These are phyloP conservation scores for Phytophthora syringae DNA, from an alignment of 352 stramenopile genomes.

Conservation along the genomic window DNA sequence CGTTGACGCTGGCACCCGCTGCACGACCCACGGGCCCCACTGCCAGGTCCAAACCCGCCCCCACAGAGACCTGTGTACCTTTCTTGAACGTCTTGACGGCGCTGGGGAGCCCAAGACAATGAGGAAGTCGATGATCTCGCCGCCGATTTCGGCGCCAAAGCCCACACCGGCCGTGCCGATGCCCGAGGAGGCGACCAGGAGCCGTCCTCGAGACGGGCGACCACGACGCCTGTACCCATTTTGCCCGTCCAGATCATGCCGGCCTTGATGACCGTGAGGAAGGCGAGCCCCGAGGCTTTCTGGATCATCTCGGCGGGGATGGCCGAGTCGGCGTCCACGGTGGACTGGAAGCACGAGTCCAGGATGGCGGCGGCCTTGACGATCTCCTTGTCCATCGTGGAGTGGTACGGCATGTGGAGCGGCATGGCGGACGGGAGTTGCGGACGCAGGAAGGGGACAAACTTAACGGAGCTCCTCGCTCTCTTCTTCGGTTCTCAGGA, in stretches of 20 bases:
- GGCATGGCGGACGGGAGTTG: constrained; percentile 48
- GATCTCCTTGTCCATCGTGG: constrained; percentile 89
- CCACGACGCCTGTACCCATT: constrained; percentile 82
- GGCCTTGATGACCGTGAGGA: constrained; percentile 89
- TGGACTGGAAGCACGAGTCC: constrained; percentile 85
- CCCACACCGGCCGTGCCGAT: constrained; percentile 84
- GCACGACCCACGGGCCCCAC: constrained; percentile 75
- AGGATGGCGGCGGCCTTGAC: constrained; percentile 84
- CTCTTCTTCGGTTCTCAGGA: constrained; percentile 12
- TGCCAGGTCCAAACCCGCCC: constrained; percentile 77
- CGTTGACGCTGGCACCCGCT: constrained; percentile 78
- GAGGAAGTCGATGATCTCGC: constrained; percentile 91
- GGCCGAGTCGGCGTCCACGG: constrained; percentile 68
- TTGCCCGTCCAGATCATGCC: constrained; percentile 88
- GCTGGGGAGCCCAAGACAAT: constrained; percentile 81
- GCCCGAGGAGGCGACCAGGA: constrained; percentile 85
- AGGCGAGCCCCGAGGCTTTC: constrained; percentile 76
- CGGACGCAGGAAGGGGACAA: neutral
- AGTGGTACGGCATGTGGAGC: constrained; percentile 88
- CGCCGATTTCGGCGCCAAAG: constrained; percentile 85
- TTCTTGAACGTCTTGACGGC: constrained; percentile 88
- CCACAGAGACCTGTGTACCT: constrained; percentile 82
- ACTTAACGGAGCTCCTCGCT: constrained; percentile 3
- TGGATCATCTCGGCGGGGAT: constrained; percentile 86
- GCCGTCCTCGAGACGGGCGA: constrained; percentile 80